Base-by-base conservation (phyloP, 306 rosid genomes). In the Prunus mongolica region DNA sequence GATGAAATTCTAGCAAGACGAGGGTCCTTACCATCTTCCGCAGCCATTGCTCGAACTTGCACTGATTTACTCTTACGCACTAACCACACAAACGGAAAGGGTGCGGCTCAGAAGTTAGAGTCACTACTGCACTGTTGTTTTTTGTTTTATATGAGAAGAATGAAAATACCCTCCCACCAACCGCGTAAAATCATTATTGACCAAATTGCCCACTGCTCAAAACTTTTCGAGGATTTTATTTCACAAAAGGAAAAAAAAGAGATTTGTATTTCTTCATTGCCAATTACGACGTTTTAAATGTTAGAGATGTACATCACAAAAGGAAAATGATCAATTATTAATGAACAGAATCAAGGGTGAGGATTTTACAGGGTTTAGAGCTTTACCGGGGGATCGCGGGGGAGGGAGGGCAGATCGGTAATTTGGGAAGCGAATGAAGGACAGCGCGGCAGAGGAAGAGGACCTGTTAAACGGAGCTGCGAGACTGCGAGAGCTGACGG, bases 1-100 rank as follows among this genome's bases (percentile, higher is more conserved):
- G 93, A 83, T 51, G 98, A 74, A 76, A 92, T 96, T 86, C 70
- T 74, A 0, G 82, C 87, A 15, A 96, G 62, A 77, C 99, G 98
- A 44, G 75, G 83, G 80, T 92, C 98, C 57, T 72, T 79, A 61
- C 67, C 79, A 56, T 82, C 81, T 44, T 74, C 76, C 15, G 88
- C 80, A 65, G 98, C 93, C 99, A 96, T 96, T 80, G 41, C 83
- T 71, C 76, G 61, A 64, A 56, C 63, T 71, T 38, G 84, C 72
- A 56, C 52, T 2, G 85, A 66, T 73, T 64, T 77, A 76, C 84
- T 72, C 47, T 73, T 94, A 18, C 69, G 12, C 60, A 19, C 77
- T 61, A 62, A 61, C 76, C 76, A 58, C 24, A 41, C 55, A 72
- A 47, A n/a, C 24, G 27, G 32, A 51, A 12, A 16, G 14, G 12